Conservation (phyloP, 768 basidiomycete genomes). For the Amanita muscaria region DNA sequence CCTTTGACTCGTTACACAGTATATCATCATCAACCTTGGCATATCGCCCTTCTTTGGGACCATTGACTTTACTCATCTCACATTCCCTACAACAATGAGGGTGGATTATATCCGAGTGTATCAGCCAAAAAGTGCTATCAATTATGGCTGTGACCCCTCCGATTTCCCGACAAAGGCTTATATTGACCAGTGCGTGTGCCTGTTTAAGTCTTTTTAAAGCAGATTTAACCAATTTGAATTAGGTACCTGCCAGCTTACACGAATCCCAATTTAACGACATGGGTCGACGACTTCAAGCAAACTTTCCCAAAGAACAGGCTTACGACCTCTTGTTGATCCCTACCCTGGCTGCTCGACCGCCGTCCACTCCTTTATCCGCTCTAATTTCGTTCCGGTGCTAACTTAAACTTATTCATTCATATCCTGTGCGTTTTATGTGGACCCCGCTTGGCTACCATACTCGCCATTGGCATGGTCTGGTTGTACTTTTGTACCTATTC, state of each 20-base stretch:
- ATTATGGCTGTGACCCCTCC: constrained; percentile 79
- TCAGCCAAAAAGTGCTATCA: constrained; percentile 58
- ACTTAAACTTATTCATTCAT: neutral
- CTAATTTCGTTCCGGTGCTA: neutral
- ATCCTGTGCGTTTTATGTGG: constrained; percentile 5
- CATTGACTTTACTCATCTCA: constrained; percentile 63
- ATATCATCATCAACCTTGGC: constrained; percentile 79
- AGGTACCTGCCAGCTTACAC: constrained; percentile 65
- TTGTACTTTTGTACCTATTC: neutral
- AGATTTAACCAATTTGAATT: constrained; percentile 4
- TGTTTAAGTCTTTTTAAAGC: neutral
- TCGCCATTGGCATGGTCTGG: neutral
- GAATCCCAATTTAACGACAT: constrained; percentile 75
- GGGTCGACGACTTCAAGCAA: constrained; percentile 56
- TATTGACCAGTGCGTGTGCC: constrained; percentile 55
- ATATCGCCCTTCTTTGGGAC: constrained; percentile 70
- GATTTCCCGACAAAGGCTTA: constrained; percentile 76
- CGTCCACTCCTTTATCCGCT: constrained; percentile 6
- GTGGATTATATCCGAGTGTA: constrained; percentile 91
- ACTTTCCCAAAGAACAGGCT: constrained; percentile 61
- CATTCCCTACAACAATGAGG: constrained; percentile 66
- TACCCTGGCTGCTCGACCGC: neutral
- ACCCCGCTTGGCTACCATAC: neutral
- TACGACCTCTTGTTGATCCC: constrained; percentile 41
- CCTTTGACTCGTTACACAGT: constrained; percentile 32